Evolutionary conservation across 2,329 filamentous ascomycete genomes (phyloP).

Genomic region (Neopestalotiopsis rosae): DNA sequence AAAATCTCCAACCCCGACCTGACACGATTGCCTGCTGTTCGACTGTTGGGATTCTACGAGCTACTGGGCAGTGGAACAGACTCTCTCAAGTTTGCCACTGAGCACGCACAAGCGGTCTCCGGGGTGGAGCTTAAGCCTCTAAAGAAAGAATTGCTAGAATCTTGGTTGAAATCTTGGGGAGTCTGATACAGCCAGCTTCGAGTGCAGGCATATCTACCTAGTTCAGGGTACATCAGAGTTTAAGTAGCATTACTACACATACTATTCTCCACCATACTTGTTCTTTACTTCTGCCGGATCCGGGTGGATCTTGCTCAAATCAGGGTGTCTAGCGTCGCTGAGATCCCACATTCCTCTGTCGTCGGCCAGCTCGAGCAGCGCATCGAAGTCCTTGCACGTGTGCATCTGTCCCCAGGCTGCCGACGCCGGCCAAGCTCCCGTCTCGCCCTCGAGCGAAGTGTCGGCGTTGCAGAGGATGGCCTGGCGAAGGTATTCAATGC

Average conservation of each 20-base stretch:
- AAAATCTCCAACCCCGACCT: constrained; percentile 20
- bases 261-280: not conserved
- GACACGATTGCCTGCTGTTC: constrained; percentile 22
- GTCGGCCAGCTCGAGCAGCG: not conserved
- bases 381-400: not conserved
- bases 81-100: not conserved
- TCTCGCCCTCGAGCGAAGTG: not conserved
- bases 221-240: not conserved
- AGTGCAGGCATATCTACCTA: not conserved
- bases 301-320: not conserved
- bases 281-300: not conserved
- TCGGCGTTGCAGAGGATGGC: not conserved
- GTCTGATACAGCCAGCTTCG: not conserved
- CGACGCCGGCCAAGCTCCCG: not conserved
- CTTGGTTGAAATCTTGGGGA: not conserved
- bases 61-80: constrained; percentile 7
- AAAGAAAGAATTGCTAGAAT: not conserved
- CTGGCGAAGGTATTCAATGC: not conserved
- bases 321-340: not conserved
- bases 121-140: not conserved
- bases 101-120: not conserved
- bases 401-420: not conserved
- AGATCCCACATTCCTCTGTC: not conserved
- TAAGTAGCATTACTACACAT: not conserved
- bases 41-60: constrained; percentile 23